phyloP scores from a whole-genome alignment of 176 grass and related monocot genomes.

The Dendrocalamus sinicus region DNA sequence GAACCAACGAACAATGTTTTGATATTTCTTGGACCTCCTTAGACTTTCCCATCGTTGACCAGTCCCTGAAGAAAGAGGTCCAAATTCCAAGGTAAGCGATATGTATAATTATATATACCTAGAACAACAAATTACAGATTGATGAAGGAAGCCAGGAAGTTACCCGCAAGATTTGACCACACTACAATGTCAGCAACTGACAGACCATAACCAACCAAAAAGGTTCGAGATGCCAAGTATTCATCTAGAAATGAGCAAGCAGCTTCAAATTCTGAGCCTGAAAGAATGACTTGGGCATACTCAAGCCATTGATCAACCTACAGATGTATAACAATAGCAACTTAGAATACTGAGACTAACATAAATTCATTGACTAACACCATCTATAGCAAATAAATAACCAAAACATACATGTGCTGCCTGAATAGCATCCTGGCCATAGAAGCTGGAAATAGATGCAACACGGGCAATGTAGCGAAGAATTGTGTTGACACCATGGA shows the following conservation, averaged over 20 bases:
- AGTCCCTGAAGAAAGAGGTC: slow-evolving; percentile 54
- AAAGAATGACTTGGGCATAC: slow-evolving; percentile 62
- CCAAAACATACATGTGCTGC: slow-evolving; percentile 62
- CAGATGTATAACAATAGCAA: slow-evolving; percentile 34
- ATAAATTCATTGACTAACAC: background rate
- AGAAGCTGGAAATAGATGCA: slow-evolving; percentile 68
- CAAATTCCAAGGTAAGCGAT: slow-evolving; percentile 28
- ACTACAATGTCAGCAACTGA: slow-evolving; percentile 78
- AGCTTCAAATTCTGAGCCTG: slow-evolving; percentile 77
- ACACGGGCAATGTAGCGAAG: slow-evolving; percentile 61
- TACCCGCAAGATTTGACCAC: slow-evolving; percentile 87
- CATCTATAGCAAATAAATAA: slow-evolving; percentile 17
- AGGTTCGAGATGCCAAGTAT: slow-evolving; percentile 62
- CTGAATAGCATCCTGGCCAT: slow-evolving; percentile 62
- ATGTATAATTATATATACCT: background rate
- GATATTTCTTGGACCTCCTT: slow-evolving; percentile 83
- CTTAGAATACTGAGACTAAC: slow-evolving; percentile 7
- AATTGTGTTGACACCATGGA: slow-evolving; percentile 74
- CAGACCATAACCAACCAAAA: slow-evolving; percentile 76
- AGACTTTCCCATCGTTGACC: slow-evolving; percentile 95
- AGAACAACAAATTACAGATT: background rate
- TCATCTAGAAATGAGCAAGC: slow-evolving; percentile 70
- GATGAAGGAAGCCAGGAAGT: slow-evolving; percentile 32
- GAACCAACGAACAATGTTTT: slow-evolving; percentile 82
- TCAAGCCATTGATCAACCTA: slow-evolving; percentile 94